Evolutionary conservation across 345 rosid genomes (phyloP), one percentile per base, ranked within the genome.

Genomic region (Linum lewisii): DNA sequence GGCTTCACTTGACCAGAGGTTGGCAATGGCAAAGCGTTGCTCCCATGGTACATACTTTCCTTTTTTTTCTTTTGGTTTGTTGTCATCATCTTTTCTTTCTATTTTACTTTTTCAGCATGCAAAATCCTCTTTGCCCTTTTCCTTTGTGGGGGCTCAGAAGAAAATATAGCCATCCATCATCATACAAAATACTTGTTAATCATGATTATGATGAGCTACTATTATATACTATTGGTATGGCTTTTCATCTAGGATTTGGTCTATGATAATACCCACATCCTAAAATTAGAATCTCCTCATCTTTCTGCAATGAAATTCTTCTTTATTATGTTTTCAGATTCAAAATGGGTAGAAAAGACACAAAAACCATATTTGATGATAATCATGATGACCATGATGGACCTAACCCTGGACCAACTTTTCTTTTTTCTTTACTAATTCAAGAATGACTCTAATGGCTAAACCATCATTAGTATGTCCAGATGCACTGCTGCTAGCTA

Each of bases 11-110:
- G 88, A 82, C 72, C 82, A 85, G 38, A 79, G 67, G 70, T 78
- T 81, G 53, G 83, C 81, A 70, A 63, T 82, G 83, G 88, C 86
- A 8, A 82, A 81, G 58, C 75, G 81, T 23, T 81, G 81, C 64
- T 72, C 92, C 55, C 82, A 62, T 54, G 88, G 86, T 82, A 58
- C 38, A 37, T 37, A 4, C 55, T 13, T 9, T 52, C 38, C 24
- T 51, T 15, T 36, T 15, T 14, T 14, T 45, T 37, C 10, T 1
- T 15, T 26, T 29, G 5, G 4, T 51, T 32, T n/a, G 51, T 34
- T n/a, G 20, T 14, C 21, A 20, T 34, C 58, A 14, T 38, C n/a
- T 49, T 24, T 19, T 21, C 24, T 21, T 32, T 2, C 2, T 56
- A 2, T 1, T 2, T 2, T n/a, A 6, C 64, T 54, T 66, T 23